phyloP scores from a whole-genome alignment of 2,329 filamentous ascomycete species.

The Fusarium ramigenum region DNA sequence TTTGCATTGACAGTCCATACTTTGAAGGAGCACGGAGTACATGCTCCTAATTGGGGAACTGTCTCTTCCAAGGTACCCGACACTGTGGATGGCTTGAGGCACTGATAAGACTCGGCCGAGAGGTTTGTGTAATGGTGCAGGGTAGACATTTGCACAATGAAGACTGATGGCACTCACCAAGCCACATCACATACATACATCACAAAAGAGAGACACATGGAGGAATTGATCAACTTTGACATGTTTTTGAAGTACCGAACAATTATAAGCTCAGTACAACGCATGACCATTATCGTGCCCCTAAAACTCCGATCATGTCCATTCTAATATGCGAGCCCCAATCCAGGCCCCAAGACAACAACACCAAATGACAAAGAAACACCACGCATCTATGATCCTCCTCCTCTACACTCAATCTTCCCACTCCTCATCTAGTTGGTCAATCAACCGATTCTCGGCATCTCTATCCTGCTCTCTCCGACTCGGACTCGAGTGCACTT shows the following conservation, averaged over 20 bases:
- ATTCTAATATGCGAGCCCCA: slow-evolving; percentile 25
- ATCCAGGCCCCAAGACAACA: slow-evolving; percentile 1
- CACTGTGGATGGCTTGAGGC: neutral
- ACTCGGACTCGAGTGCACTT: slow-evolving; percentile 65
- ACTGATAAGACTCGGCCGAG: neutral
- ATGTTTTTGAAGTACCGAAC: slow-evolving; percentile 17
- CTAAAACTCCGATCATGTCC: slow-evolving; percentile 37
- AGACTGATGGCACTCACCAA: neutral
- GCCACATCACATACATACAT: neutral
- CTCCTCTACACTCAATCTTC: slow-evolving; percentile 67
- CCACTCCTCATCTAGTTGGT: slow-evolving; percentile 97
- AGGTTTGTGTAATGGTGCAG: neutral
- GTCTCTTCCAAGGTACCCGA: neutral
- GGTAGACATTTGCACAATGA: neutral
- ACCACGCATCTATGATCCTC: neutral
- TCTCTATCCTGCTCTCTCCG: slow-evolving; percentile 66
- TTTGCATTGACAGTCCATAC: neutral
- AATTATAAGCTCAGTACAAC: slow-evolving; percentile 16
- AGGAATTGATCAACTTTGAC: slow-evolving; percentile 15
- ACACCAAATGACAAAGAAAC: slow-evolving; percentile 3
- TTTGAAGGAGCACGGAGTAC: neutral
- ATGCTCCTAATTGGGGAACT: neutral
- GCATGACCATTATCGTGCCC: slow-evolving; percentile 25
- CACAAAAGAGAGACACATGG: neutral
- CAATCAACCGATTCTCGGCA: slow-evolving; percentile 92